phyloP scores from a whole-genome alignment of 2,329 filamentous ascomycete genomes.

The Diaporthe sp. region DNA sequence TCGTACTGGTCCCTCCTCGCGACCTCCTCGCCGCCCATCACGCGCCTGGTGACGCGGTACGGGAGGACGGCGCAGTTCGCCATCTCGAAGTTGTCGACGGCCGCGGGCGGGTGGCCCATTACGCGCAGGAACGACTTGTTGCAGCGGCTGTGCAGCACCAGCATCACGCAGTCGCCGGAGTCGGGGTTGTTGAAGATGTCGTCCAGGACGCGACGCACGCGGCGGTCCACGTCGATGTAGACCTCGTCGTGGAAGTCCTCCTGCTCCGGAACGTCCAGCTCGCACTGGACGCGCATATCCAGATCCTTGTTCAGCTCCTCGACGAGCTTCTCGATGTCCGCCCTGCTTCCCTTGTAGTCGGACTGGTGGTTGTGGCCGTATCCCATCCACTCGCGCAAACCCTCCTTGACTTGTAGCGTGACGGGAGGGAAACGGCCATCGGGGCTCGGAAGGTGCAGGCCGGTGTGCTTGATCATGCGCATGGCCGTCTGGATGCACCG shows the following conservation, averaged over 20 bases:
- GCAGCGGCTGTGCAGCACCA: conserved; percentile 39
- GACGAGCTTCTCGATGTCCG: conserved; percentile 3
- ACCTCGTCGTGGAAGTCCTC: conserved; percentile 21
- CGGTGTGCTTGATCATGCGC: conserved; percentile 17
- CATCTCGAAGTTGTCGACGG: conserved; percentile 10
- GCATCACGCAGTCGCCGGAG: conserved; percentile 27
- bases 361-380: conserved; percentile 37
- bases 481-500: conserved; percentile 39
- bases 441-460: not conserved
- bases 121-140: conserved; percentile 37
- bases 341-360: conserved; percentile 16
- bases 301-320: not conserved
- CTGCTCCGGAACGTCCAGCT: not conserved
- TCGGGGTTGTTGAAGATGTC: conserved; percentile 18
- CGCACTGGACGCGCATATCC: not conserved
- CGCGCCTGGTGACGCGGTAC: conserved; percentile 28
- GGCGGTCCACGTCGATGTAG: conserved; percentile 38
- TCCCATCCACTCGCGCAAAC: conserved; percentile 41
- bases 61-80: conserved; percentile 37
- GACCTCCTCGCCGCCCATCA: not conserved
- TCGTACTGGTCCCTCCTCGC: not conserved
- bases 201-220: conserved; percentile 36
- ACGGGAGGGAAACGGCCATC: not conserved
- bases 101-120: conserved; percentile 34
- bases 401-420: conserved; percentile 33